Evolutionary conservation across 371 early-diverging fungal species (phyloP).

Genomic region (Mortierella polycephala): DNA sequence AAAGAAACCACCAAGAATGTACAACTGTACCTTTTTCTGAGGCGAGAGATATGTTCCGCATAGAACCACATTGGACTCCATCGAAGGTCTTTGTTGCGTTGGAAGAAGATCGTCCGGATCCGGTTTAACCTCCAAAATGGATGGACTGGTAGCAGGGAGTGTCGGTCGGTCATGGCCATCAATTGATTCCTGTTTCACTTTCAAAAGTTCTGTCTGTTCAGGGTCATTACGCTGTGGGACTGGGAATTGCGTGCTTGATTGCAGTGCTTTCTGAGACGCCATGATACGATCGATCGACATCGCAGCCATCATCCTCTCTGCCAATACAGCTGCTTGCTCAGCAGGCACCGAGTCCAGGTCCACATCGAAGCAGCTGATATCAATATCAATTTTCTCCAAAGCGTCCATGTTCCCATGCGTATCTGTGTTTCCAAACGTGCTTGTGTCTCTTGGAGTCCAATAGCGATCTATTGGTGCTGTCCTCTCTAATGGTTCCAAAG

Average conservation of each 20-base stretch:
- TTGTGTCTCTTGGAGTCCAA: neutral
- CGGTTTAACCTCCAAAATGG: neutral
- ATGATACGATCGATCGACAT: too few species aligned
- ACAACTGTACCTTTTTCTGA: conserved; percentile 22
- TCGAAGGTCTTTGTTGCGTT: conserved; percentile 15
- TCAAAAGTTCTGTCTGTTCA: too few species aligned
- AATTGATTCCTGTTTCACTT: too few species aligned
- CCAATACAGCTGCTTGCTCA: conserved; percentile 26
- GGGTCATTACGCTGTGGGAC: neutral
- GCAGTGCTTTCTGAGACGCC: neutral
- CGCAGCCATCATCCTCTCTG: conserved; percentile 29
- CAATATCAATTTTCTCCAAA: conserved; percentile 1
- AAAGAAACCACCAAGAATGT: neutral
- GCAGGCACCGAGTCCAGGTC: conserved; percentile 30
- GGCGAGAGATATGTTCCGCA: conserved; percentile 22
- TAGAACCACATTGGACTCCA: conserved; percentile 10
- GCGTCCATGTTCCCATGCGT: neutral
- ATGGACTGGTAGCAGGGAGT: neutral
- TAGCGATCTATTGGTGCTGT: neutral
- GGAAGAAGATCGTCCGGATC: conserved; percentile 6
- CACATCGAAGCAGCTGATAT: conserved; percentile 27
- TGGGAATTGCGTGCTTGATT: neutral
- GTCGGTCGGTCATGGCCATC: neutral
- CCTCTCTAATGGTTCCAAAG: neutral
- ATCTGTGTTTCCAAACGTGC: neutral